Conservation (phyloP, 257 asterid species). For the Parsonsia alboflavescens region DNA sequence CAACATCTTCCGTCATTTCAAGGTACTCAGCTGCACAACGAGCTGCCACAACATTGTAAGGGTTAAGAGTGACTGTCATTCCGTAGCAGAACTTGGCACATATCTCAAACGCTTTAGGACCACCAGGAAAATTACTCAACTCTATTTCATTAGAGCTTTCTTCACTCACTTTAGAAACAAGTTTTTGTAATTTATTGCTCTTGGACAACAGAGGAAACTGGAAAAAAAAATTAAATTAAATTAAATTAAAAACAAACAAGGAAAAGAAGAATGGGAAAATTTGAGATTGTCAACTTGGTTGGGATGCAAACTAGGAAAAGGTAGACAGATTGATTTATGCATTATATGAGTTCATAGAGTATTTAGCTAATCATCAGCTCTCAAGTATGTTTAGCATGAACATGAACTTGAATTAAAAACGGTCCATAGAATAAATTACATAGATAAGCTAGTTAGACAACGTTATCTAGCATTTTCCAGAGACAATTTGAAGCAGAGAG, state of each 20-base stretch:
- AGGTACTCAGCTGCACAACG: conserved; percentile 93
- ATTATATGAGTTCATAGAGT: neutral
- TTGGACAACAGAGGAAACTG: conserved; percentile 94
- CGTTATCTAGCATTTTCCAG: too few species aligned
- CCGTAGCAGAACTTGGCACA: conserved; percentile 96
- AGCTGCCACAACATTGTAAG: conserved; percentile 77
- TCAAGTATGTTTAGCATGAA: neutral
- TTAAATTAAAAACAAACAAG: neutral
- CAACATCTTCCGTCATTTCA: conserved; percentile 80
- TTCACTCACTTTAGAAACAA: conserved; percentile 38
- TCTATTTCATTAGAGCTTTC: conserved; percentile 45
- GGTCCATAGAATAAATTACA: too few species aligned
- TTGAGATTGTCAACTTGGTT: neutral
- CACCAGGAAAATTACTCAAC: conserved; percentile 78
- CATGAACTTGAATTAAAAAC: neutral
- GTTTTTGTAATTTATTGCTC: conserved; percentile 69
- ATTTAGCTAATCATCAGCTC: neutral
- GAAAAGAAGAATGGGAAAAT: neutral
- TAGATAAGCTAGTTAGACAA: too few species aligned
- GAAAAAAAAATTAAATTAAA: neutral
- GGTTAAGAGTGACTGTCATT: conserved; percentile 70
- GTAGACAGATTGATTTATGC: neutral
- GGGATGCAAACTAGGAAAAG: neutral
- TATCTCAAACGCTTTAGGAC: conserved; percentile 81
- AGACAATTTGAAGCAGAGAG: too few species aligned